A percentile compares a stretch with the other conserved stretches of the same genome.
These are phyloP conservation scores for Geranium rotundifolium DNA, from an alignment of 345 rosid species.

Conservation along the genomic window DNA sequence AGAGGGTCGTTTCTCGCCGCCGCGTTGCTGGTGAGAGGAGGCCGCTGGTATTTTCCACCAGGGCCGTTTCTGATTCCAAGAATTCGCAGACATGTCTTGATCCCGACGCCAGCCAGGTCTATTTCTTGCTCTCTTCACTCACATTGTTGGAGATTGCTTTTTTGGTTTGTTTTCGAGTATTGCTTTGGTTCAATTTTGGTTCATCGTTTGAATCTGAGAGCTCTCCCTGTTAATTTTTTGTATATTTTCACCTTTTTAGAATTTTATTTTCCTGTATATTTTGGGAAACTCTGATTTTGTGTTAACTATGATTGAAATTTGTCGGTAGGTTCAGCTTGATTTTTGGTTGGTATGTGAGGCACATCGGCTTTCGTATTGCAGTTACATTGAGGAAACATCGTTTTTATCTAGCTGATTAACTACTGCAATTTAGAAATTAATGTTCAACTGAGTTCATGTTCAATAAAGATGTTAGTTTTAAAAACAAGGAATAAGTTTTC, in stretches of 20 bases:
- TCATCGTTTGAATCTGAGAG: too few species aligned
- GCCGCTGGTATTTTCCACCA: conserved; percentile 46
- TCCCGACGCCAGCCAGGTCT: conserved; percentile 92
- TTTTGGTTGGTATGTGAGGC: background rate
- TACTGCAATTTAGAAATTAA: background rate
- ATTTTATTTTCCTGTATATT: too few species aligned
- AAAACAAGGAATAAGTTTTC: background rate
- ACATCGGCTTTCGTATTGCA: background rate
- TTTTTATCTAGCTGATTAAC: background rate
- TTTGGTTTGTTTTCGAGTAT: background rate
- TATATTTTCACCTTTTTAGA: too few species aligned
- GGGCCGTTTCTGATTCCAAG: conserved; percentile 80
- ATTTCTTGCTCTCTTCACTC: conserved; percentile 6
- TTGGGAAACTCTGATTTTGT: background rate
- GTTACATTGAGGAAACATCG: background rate
- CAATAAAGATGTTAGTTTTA: background rate
- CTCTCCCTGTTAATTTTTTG: background rate
- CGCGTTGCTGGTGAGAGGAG: conserved; percentile 8
- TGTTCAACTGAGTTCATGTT: background rate
- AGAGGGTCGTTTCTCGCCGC: conserved; percentile 16
- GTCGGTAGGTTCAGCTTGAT: background rate
- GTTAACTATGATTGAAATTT: background rate
- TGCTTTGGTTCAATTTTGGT: background rate
- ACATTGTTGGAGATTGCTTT: background rate
- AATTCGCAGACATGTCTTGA: conserved; percentile 93